Base-by-base conservation (phyloP, 148 eudicot genomes). In the Rhododendron williamsianum region DNA sequence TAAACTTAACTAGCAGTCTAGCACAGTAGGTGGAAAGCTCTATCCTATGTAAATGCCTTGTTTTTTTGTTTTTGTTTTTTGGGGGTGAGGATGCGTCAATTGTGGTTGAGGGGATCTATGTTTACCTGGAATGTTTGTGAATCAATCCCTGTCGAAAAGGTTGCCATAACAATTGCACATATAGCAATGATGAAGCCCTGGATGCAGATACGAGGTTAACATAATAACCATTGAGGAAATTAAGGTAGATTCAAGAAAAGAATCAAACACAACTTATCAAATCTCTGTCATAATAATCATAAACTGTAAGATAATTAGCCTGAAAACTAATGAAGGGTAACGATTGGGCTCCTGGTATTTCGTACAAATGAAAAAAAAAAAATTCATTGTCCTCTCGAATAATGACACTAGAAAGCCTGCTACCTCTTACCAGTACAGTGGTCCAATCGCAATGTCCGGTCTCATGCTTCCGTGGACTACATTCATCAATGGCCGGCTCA, bases 131-230 rank as follows among this genome's bases (percentile, higher is more conserved):
- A 97, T 78, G 96, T 89, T 85, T 97, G 93, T 19, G 99, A 95
- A 85, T 97, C 99, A 63, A 97, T 90, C 80, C 99, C 98, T 30
- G 99, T 97, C 21, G 99, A 97, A 83, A 97, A 97, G n/a, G 98
- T 97, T 81, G 98, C 99, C 90, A 94, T 93, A 69, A 93, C 98
- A 76, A 97, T 94, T 81, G 98, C 98, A 84, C 91, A 87, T 38
- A 97, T 88, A 41, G 93, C 99, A 87, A 97, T 91, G 78, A 97
- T 88, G 89, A 97, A 97, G 87, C 98, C 96, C 99, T 97, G 89
- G 23, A 82, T 85, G 16, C 48, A 71, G 80, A 19, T 23, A 27
- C 13, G 69, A 77, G 3, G 54, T 9, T 35, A 81, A 52, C 54
- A 73, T 33, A 54, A 10, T 25, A 46, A 46, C 1, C n/a, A 78